Evolutionary conservation across 257 asterid species (phyloP).

Genomic region (Euphrasia confusa): DNA sequence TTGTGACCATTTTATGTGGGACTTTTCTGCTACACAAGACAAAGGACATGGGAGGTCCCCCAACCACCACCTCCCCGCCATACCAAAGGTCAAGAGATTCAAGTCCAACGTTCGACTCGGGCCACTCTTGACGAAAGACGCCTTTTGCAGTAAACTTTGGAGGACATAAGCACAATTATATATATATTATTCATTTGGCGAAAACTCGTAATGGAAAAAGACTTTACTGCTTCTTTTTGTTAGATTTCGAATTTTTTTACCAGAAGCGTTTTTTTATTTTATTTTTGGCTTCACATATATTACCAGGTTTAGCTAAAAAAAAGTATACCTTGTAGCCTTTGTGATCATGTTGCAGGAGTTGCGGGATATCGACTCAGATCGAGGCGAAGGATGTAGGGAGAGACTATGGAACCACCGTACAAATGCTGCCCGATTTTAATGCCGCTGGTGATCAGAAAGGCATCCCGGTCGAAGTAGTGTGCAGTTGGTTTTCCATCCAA

Average conservation of each 20-base stretch:
- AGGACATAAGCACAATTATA: neutral
- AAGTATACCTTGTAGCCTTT: no score
- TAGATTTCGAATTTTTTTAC: no score
- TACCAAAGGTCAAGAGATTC: slow-evolving; percentile 25
- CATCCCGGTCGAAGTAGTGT: slow-evolving; percentile 40
- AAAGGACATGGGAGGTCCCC: slow-evolving; percentile 59
- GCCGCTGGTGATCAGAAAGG: slow-evolving; percentile 33
- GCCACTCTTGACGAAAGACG: slow-evolving; percentile 2
- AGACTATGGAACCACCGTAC: slow-evolving; percentile 45
- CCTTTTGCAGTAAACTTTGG: neutral
- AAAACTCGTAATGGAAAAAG: neutral
- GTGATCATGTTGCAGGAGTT: slow-evolving; percentile 19
- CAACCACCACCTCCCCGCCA: slow-evolving; percentile 25
- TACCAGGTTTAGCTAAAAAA: no score
- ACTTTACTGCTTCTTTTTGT: neutral
- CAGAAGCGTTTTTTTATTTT: no score
- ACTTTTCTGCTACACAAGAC: slow-evolving; percentile 87
- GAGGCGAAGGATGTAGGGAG: slow-evolving; percentile 55
- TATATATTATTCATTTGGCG: neutral
- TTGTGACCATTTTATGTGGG: slow-evolving; percentile 69
- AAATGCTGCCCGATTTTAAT: slow-evolving; percentile 58
- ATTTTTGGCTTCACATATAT: neutral
- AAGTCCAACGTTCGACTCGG: slow-evolving; percentile 19
- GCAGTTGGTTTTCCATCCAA: slow-evolving; percentile 65
- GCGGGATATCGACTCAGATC: slow-evolving; percentile 51